These are phyloP conservation scores for Crithidia fasciculata DNA, from an alignment of 208 protist species.

Conservation along the genomic window DNA sequence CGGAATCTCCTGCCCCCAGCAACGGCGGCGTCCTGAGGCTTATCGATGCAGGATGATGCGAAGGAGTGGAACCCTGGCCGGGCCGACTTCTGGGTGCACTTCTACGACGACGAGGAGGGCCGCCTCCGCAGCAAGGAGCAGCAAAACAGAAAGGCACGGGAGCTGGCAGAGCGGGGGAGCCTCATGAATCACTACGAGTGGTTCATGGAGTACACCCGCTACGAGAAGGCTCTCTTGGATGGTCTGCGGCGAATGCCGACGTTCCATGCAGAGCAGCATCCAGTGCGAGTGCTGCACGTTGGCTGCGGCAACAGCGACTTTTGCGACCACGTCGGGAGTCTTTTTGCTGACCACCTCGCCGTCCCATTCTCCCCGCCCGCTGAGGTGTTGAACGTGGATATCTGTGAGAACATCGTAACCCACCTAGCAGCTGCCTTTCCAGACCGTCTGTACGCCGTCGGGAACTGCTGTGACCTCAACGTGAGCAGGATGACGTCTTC, in stretches of 20 bases:
- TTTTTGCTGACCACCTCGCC: slow-evolving; percentile 1
- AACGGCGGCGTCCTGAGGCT: no score
- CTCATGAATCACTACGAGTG: slow-evolving; percentile 75
- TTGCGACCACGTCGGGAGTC: slow-evolving; percentile 39
- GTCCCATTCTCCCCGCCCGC: background rate
- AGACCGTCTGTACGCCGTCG: slow-evolving; percentile 42
- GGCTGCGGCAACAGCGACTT: slow-evolving; percentile 76
- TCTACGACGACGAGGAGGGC: slow-evolving; percentile 54
- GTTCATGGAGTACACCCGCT: slow-evolving; percentile 62
- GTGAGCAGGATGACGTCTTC: background rate
- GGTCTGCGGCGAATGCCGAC: slow-evolving; percentile 8
- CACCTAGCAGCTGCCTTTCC: slow-evolving; percentile 39
- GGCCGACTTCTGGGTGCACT: slow-evolving; percentile 58
- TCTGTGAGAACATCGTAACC: slow-evolving; percentile 50
- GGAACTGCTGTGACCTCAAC: slow-evolving; percentile 55
- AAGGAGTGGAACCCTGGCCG: slow-evolving; percentile 47
- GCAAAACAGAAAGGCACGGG: slow-evolving; percentile 27
- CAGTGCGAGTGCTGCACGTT: slow-evolving; percentile 47
- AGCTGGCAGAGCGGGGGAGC: slow-evolving; percentile 35
- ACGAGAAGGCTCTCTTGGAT: slow-evolving; percentile 31
- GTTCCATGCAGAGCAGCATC: background rate
- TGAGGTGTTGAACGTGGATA: slow-evolving; percentile 64
- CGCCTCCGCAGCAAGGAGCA: slow-evolving; percentile 43
- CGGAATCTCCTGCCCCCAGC: no score
- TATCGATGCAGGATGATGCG: slow-evolving; percentile 37